phyloP scores from a whole-genome alignment of 371 early-diverging fungal genomes.

The Catenaria anguillulae region DNA sequence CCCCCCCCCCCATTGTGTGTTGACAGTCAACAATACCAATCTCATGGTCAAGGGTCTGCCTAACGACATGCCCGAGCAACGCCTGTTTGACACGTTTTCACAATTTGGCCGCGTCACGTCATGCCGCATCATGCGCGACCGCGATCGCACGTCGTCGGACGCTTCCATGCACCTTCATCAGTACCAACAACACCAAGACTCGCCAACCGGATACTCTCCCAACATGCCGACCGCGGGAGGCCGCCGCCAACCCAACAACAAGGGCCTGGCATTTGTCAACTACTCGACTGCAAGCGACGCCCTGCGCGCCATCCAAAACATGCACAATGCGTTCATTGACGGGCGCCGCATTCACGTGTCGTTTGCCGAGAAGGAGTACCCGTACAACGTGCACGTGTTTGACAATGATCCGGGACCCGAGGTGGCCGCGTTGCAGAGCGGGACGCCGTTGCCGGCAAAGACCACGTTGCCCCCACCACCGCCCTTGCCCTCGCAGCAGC shows the following conservation, averaged over 20 bases:
- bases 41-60: conserved; percentile 5
- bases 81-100: neutral
- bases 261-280: conserved; percentile 2
- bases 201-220: no score
- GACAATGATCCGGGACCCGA: neutral
- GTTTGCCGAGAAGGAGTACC: conserved; percentile 8
- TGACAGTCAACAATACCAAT: conserved; percentile 5
- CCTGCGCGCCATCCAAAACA: neutral
- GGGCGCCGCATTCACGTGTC: conserved; percentile 6
- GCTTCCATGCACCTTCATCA: no score
- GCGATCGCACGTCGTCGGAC: neutral
- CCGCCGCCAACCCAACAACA: neutral
- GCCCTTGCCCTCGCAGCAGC: no score
- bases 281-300: neutral
- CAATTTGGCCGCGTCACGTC: neutral
- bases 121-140: conserved; percentile 4
- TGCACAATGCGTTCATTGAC: conserved; percentile 5
- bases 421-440: no score
- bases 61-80: neutral
- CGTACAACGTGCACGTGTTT: conserved; percentile 7
- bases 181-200: no score
- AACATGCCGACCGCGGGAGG: neutral
- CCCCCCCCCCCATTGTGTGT: no score
- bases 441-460: no score
- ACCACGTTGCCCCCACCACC: no score